Conservation (phyloP, 768 basidiomycete species). For the Strobilomyces echinocephalus region DNA sequence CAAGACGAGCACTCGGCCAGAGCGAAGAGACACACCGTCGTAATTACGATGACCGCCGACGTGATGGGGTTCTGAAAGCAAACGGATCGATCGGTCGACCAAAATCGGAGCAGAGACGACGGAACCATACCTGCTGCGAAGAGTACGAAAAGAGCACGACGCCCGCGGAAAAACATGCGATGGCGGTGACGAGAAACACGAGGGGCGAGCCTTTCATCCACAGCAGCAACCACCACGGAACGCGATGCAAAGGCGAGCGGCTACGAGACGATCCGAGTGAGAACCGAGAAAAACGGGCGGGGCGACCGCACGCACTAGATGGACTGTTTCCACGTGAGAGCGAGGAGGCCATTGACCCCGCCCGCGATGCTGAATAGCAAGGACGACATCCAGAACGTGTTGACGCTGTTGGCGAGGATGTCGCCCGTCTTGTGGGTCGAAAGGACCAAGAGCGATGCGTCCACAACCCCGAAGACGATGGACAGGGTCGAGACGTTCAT, state of each 20-base stretch:
- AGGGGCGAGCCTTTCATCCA: conserved; percentile 84
- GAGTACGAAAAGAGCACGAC: conserved; percentile 74
- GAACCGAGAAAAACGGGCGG: background rate
- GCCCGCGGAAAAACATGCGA: conserved; percentile 76
- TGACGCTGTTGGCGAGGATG: conserved; percentile 29
- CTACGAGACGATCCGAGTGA: conserved; percentile 10
- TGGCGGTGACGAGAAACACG: conserved; percentile 77
- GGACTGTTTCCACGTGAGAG: conserved; percentile 45
- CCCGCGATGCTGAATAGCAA: conserved; percentile 49
- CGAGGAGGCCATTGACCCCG: conserved; percentile 48
- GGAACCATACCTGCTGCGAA: conserved; percentile 50
- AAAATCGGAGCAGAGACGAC: background rate
- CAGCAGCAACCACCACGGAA: conserved; percentile 56
- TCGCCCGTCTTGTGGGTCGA: conserved; percentile 32
- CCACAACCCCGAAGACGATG: conserved; percentile 50
- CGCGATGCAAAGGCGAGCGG: conserved; percentile 48
- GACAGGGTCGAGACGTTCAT: conserved; percentile 51
- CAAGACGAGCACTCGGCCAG: background rate
- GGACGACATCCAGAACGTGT: conserved; percentile 51
- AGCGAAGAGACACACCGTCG: conserved; percentile 40
- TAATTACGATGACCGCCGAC: conserved; percentile 65
- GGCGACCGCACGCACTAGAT: no score
- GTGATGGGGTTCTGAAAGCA: conserved; percentile 48
- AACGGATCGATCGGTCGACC: background rate
- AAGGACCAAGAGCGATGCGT: conserved; percentile 44